A percentile compares a stretch with the other conserved stretches of the same genome.
Conservation (phyloP, 306 rosid species). For the Inga oerstediana region DNA sequence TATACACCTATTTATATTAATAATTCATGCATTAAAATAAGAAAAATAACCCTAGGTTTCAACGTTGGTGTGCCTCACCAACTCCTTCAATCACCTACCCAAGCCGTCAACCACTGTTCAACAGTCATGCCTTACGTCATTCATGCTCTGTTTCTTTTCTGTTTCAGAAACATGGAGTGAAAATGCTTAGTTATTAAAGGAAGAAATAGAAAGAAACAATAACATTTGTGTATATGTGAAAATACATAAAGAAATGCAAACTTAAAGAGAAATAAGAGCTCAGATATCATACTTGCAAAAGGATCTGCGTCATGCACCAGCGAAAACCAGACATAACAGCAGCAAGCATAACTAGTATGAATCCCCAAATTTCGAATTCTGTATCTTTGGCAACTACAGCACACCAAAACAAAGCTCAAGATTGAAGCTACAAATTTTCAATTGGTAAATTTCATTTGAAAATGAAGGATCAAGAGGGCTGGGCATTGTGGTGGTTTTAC, state of each 20-base stretch:
- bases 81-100: too few species aligned
- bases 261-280: constrained; percentile 18
- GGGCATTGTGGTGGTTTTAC: not conserved
- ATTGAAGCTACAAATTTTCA: not conserved
- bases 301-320: constrained; percentile 98
- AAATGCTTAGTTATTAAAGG: constrained; percentile 28
- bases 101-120: too few species aligned
- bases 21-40: too few species aligned
- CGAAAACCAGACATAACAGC: constrained; percentile 99
- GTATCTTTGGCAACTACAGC: constrained; percentile 83
- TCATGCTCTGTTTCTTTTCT: too few species aligned
- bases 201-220: not conserved
- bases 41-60: too few species aligned
- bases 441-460: constrained; percentile 1
- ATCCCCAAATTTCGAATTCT: constrained; percentile 88
- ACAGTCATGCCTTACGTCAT: too few species aligned
- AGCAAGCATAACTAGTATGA: constrained; percentile 92
- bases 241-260: not conserved
- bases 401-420: constrained; percentile 24
- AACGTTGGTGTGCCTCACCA: too few species aligned
- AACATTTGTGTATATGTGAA: not conserved
- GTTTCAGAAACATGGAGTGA: constrained; percentile 45
- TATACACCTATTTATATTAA: too few species aligned
- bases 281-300: constrained; percentile 73
- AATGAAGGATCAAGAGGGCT: constrained; percentile 26